Conservation (phyloP, 441 rosid genomes). For the Codiaeum variegatum region DNA sequence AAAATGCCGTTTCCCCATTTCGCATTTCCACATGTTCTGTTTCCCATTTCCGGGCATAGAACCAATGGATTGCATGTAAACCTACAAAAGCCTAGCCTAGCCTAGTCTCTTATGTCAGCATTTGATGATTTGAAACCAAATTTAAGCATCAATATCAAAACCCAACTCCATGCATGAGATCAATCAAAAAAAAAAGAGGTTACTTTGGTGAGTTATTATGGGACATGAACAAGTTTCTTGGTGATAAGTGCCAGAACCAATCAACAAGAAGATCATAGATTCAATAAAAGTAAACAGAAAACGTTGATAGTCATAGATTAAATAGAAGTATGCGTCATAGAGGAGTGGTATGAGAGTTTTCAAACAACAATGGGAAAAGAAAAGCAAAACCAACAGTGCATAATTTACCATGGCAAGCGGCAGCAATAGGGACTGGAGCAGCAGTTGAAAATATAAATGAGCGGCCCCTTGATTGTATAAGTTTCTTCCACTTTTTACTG, state of each 20-base stretch:
- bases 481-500: slow-evolving; percentile 90
- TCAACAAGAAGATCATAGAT: not conserved
- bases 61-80: not conserved
- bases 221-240: not conserved
- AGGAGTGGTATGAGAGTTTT: not conserved
- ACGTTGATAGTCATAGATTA: not conserved
- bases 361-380: not conserved
- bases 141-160: not conserved
- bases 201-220: not conserved
- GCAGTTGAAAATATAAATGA: slow-evolving; percentile 93
- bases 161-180: not conserved
- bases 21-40: too few relatives aligned
- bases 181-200: too few relatives aligned
- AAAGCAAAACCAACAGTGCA: slow-evolving; percentile 4
- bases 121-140: slow-evolving; percentile 1
- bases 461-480: slow-evolving; percentile 83
- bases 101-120: not conserved
- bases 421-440: slow-evolving; percentile 71
- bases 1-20: too few relatives aligned
- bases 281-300: not conserved
- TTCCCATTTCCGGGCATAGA: too few relatives aligned
- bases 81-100: not conserved
- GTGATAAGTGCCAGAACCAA: not conserved
- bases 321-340: not conserved
- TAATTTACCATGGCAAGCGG: slow-evolving; percentile 77